These are phyloP conservation scores for Globisporangium spiculum DNA, from an alignment of 352 stramenopile genomes.

Conservation along the genomic window DNA sequence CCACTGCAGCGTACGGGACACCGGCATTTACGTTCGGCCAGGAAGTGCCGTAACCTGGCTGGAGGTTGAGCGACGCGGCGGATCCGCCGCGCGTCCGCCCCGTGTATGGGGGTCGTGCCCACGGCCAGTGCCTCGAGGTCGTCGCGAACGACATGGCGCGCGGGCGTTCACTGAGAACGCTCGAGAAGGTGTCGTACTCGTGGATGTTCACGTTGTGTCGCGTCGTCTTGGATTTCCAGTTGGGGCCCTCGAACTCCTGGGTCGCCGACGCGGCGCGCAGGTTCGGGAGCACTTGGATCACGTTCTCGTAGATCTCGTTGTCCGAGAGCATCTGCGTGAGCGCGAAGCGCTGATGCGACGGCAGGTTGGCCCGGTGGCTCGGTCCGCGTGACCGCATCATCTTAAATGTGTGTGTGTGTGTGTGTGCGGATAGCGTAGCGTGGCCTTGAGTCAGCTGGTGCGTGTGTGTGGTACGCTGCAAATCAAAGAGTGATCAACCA, in stretches of 20 bases:
- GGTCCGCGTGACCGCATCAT: neutral
- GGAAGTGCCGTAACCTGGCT: neutral
- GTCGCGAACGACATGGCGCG: neutral
- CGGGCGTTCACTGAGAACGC: neutral
- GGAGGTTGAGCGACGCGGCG: slow-evolving; percentile 9
- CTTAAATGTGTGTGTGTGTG: neutral
- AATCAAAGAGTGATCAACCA: neutral
- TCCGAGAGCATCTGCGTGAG: slow-evolving; percentile 31
- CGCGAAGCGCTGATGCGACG: slow-evolving; percentile 5
- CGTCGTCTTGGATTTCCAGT: slow-evolving; percentile 22
- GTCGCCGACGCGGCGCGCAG: slow-evolving; percentile 21
- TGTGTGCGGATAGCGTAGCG: no score
- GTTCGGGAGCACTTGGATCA: slow-evolving; percentile 25
- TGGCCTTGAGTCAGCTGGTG: neutral
- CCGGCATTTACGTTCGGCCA: slow-evolving; percentile 41
- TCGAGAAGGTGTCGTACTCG: slow-evolving; percentile 8
- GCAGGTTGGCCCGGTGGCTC: neutral
- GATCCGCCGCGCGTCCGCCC: neutral
- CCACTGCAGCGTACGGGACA: slow-evolving; percentile 54
- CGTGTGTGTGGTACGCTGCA: neutral
- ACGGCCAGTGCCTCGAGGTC: neutral
- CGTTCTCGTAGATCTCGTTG: slow-evolving; percentile 27
- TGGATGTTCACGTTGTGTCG: slow-evolving; percentile 2
- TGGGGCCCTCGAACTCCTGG: slow-evolving; percentile 24
- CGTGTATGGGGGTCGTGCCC: neutral